A percentile compares a stretch with the other conserved stretches of the same genome.
These are phyloP conservation scores for Epichloe gansuensis DNA, from an alignment of 2,329 filamentous ascomycete genomes.

Conservation along the genomic window DNA sequence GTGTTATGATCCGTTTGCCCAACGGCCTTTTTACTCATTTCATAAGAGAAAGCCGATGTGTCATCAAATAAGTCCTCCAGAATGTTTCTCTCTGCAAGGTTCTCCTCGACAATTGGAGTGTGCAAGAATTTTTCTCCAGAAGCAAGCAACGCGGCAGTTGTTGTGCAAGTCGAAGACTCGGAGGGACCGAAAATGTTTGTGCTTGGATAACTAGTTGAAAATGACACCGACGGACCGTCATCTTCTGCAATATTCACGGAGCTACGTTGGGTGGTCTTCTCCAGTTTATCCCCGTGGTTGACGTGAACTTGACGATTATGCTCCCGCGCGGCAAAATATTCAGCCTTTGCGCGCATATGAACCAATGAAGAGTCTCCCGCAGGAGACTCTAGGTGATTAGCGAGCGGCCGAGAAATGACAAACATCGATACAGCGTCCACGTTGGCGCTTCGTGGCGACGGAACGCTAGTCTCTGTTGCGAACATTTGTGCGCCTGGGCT, in stretches of 20 bases:
- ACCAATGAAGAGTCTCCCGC: not conserved
- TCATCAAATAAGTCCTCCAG: conserved; percentile 12
- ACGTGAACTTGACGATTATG: conserved; percentile 15
- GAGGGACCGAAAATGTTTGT: not conserved
- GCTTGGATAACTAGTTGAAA: not conserved
- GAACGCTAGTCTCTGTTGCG: not conserved
- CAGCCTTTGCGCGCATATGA: not conserved
- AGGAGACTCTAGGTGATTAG: not conserved
- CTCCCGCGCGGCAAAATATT: conserved; percentile 29
- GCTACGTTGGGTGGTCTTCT: conserved; percentile 8
- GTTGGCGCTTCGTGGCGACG: not conserved
- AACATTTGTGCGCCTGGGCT: not conserved
- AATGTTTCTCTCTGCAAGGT: not conserved
- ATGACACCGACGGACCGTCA: not conserved
- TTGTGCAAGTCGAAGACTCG: not conserved
- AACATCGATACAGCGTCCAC: not conserved
- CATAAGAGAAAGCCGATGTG: conserved; percentile 19
- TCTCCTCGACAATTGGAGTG: conserved; percentile 6
- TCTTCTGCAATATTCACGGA: not conserved
- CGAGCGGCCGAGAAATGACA: not conserved
- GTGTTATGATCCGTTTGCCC: not conserved
- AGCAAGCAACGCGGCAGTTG: conserved; percentile 12
- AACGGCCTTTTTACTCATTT: conserved; percentile 15
- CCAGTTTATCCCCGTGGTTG: not conserved
- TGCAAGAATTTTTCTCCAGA: conserved; percentile 24